Percentiles rank a stretch among this genome's conserved stretches.
phyloP scores from a whole-genome alignment of 257 asterid species.

The Nicotiana otophora region DNA sequence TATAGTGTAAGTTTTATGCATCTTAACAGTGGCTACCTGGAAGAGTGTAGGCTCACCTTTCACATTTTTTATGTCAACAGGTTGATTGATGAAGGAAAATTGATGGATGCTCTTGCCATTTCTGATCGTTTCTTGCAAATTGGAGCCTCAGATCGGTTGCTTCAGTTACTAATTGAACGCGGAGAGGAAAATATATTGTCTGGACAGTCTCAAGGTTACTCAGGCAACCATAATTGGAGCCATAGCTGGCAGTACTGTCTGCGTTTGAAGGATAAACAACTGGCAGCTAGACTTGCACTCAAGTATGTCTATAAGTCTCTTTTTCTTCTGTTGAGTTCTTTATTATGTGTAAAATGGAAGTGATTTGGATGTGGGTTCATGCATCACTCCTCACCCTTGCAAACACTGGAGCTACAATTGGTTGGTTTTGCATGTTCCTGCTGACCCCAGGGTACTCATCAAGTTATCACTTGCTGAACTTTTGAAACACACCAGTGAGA shows the following conservation, averaged over 20 bases:
- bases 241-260: constrained; percentile 93
- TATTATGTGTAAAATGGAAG: neutral
- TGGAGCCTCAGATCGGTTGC: constrained; percentile 92
- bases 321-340: constrained; percentile 17
- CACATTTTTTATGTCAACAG: constrained; percentile 30
- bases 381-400: neutral
- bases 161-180: constrained; percentile 62
- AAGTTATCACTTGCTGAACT: constrained; percentile 1
- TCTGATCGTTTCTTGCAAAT: constrained; percentile 89
- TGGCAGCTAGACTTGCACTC: constrained; percentile 84
- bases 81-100: constrained; percentile 82
- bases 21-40: neutral
- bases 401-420: neutral
- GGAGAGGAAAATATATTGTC: constrained; percentile 51
- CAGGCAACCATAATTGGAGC: constrained; percentile 63
- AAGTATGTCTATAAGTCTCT: constrained; percentile 42
- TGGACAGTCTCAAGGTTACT: constrained; percentile 47
- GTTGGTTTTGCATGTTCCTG: neutral
- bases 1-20: neutral
- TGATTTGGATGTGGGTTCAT: neutral
- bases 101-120: constrained; percentile 90
- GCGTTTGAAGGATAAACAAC: constrained; percentile 75
- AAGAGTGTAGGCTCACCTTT: neutral
- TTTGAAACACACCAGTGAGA: neutral
- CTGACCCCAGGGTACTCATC: neutral